Percentiles rank a stretch among this genome's conserved stretches.
Evolutionary conservation across 257 asterid species (phyloP).

Genomic region (Solanum chmielewskii): DNA sequence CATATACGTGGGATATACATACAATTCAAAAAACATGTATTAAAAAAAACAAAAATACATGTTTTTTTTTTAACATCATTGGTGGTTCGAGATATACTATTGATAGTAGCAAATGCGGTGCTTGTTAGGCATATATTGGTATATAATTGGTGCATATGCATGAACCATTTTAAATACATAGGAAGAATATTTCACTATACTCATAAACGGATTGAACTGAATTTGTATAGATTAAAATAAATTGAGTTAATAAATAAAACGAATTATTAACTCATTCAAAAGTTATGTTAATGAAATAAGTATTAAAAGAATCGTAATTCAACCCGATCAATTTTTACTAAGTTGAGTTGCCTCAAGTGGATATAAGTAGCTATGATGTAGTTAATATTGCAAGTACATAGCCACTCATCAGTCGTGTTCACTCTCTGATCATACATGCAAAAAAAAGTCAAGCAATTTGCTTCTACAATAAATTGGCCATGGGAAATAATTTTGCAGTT

Average conservation of each 20-base stretch:
- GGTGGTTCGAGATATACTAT: not conserved
- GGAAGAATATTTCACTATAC: not conserved
- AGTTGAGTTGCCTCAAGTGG: not conserved
- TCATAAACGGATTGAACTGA: not conserved
- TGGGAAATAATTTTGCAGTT: not conserved
- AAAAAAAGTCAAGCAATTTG: not conserved
- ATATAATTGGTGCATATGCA: not conserved
- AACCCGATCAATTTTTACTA: not conserved
- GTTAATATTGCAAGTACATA: not conserved
- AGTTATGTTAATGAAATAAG: not conserved
- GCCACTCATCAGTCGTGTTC: not conserved
- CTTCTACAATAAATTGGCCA: not conserved
- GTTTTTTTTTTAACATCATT: not conserved
- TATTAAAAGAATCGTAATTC: accelerated
- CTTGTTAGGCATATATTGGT: not conserved
- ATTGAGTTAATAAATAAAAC: accelerated
- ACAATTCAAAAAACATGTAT: not conserved
- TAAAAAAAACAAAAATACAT: not conserved
- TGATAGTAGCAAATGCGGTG: not conserved
- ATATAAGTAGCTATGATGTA: not conserved
- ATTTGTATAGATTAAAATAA: not conserved
- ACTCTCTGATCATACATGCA: not conserved
- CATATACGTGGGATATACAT: accelerated
- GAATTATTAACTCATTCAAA: accelerated
- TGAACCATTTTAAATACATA: not conserved